Conservation (phyloP, 257 asterid species). For the Anisodus tanguticus region DNA sequence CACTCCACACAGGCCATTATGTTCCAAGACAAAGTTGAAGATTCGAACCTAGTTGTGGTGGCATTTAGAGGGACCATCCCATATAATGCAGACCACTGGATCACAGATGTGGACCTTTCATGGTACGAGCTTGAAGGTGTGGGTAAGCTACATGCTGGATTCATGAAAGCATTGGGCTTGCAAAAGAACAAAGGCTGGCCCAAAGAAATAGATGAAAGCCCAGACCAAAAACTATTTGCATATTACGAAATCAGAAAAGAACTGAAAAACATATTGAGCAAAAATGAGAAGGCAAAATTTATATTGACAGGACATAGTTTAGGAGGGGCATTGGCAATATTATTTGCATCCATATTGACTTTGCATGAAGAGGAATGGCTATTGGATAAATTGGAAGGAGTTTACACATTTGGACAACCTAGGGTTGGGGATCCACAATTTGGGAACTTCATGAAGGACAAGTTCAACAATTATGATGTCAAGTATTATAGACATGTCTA, state of each 20-base stretch:
- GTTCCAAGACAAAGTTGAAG: slow-evolving; percentile 45
- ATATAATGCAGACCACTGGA: slow-evolving; percentile 57
- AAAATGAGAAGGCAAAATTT: slow-evolving; percentile 48
- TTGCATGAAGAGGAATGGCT: slow-evolving; percentile 60
- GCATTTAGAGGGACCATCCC: slow-evolving; percentile 77
- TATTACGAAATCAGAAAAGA: slow-evolving; percentile 58
- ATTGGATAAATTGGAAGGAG: slow-evolving; percentile 63
- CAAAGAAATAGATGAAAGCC: slow-evolving; percentile 33
- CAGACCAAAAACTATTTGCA: slow-evolving; percentile 43
- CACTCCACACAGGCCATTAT: slow-evolving; percentile 54
- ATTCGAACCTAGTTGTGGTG: slow-evolving; percentile 48
- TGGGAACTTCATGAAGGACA: slow-evolving; percentile 65
- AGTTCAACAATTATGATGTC: slow-evolving; percentile 39
- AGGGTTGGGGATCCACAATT: slow-evolving; percentile 70
- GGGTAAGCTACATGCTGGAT: slow-evolving; percentile 66
- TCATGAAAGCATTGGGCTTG: slow-evolving; percentile 67
- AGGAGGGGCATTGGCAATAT: slow-evolving; percentile 77
- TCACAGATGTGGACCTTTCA: slow-evolving; percentile 62
- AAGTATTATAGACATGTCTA: slow-evolving; percentile 63
- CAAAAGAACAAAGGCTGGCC: slow-evolving; percentile 64
- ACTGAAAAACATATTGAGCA: slow-evolving; percentile 43
- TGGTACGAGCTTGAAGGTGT: slow-evolving; percentile 59
- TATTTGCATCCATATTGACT: slow-evolving; percentile 48
- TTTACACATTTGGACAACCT: slow-evolving; percentile 83
- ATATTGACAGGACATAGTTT: slow-evolving; percentile 76